Base-by-base conservation (phyloP, 805 yeast genomes). In the Lipomyces mesembrius region DNA sequence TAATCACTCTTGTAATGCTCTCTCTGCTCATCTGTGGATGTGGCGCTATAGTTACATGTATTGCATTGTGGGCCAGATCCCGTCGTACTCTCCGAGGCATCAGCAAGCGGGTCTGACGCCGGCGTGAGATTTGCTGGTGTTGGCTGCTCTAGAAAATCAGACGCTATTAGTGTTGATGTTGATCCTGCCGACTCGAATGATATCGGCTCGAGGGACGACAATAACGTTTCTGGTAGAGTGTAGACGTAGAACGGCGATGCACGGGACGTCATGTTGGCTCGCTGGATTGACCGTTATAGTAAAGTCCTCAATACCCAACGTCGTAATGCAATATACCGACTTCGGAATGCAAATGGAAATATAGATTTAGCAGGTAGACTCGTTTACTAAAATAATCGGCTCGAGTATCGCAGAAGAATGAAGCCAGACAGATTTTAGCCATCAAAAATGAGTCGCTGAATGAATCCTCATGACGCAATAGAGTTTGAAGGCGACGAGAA, bases 1-100 rank as follows among this genome's bases (percentile, higher is more conserved):
- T 82, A 79, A 72, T 87, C 91, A 0, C 87, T 80, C 72, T 84
- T 86, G 76, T 82, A 87, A 72, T 87, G 90, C 2, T 74, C 76
- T 65, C 81, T 46, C 57, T 63, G 72, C 3, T 70, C 72, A 8
- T 56, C 67, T 29, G 20, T 8, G 12, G 43, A 22, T 17, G 59
- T 17, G 34, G 69, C 54, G 20, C 25, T 22, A 32, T 22, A 57
- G 5, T 34, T 27, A 32, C 68, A 65, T 2, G 59, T 29, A 12
- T 37, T 39, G 29, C 67, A 64, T 14, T n/a, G 17, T 32, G 25
- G 32, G 17, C 35, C 54, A 3, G 39, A 37, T 37, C 39, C 32
- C 32, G 7, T 32, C 51, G 55, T 20, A 14, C 54, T 14, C 12
- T 29, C 39, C 8, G 27, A 14, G 7, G 61, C 51, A 34, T 57